Conservation (phyloP, 1,284 basidiomycete genomes). For the Heliocybe sulcata region DNA sequence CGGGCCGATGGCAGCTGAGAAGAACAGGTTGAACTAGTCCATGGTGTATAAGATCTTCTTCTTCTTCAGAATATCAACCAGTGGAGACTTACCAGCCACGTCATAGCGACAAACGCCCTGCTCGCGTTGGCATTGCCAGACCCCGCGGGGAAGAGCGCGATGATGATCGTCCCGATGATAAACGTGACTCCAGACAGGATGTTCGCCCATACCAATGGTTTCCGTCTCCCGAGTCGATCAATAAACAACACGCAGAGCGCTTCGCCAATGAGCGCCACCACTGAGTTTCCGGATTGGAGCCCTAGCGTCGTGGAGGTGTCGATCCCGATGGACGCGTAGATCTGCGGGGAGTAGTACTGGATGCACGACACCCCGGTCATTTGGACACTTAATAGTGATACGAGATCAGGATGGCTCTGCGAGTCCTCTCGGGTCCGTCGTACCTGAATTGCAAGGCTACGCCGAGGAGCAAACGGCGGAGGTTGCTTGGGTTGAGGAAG, state of each 20-base stretch:
- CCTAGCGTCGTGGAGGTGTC: slow-evolving; percentile 30
- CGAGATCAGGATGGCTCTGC: slow-evolving; percentile 16
- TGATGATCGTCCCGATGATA: slow-evolving; percentile 42
- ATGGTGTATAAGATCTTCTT: slow-evolving; percentile 15
- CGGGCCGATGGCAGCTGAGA: slow-evolving; percentile 27
- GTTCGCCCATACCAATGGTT: slow-evolving; percentile 49
- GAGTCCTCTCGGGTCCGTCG: neutral
- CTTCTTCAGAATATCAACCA: neutral
- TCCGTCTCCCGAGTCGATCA: slow-evolving; percentile 45
- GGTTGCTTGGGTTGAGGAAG: slow-evolving; percentile 40
- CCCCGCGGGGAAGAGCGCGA: slow-evolving; percentile 41
- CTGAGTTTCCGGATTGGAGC: slow-evolving; percentile 55
- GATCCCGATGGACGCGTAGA: slow-evolving; percentile 42
- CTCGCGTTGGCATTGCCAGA: slow-evolving; percentile 26
- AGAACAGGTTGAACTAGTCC: slow-evolving; percentile 48
- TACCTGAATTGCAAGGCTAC: slow-evolving; percentile 23
- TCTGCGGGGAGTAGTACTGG: slow-evolving; percentile 31
- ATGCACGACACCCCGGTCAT: slow-evolving; percentile 43
- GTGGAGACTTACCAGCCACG: slow-evolving; percentile 21
- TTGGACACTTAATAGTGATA: slow-evolving; percentile 21
- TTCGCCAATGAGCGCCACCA: slow-evolving; percentile 53
- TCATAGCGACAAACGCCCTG: slow-evolving; percentile 19
- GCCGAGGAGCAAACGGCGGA: slow-evolving; percentile 25
- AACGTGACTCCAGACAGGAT: slow-evolving; percentile 43
- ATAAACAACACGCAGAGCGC: slow-evolving; percentile 49